These are phyloP conservation scores for Candida montana DNA, from an alignment of 805 yeast genomes.

Conservation along the genomic window DNA sequence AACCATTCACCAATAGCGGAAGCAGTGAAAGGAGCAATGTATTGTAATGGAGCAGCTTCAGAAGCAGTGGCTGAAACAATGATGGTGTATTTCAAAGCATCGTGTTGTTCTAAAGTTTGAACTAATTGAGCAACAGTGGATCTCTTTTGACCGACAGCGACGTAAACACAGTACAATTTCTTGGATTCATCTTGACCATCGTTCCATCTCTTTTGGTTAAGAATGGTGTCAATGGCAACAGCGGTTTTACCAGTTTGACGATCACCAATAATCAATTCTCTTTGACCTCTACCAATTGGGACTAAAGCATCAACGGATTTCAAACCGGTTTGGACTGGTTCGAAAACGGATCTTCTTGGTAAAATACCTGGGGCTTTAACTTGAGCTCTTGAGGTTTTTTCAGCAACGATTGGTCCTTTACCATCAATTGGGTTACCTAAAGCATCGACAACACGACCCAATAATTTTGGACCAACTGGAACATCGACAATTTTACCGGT, in stretches of 20 bases:
- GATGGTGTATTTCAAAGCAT: constrained; percentile 95
- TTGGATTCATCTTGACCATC: constrained; percentile 89
- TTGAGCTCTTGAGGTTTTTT: constrained; percentile 89
- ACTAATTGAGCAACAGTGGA: constrained; percentile 99
- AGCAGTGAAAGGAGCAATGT: constrained; percentile 99
- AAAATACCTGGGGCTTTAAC: constrained; percentile 99
- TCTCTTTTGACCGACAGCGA: constrained; percentile 99
- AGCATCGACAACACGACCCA: constrained; percentile 99
- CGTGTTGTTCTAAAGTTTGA: constrained; percentile 97
- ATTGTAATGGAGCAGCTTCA: constrained; percentile 99
- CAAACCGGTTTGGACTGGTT: constrained; percentile 99
- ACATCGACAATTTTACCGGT: constrained; percentile 99
- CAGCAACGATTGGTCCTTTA: constrained; percentile 94
- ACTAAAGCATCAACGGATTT: constrained; percentile 98
- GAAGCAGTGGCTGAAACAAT: constrained; percentile 99
- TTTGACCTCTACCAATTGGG: constrained; percentile 99
- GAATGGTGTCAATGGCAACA: constrained; percentile 95
- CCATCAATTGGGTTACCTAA: constrained; percentile 99
- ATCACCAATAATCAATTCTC: constrained; percentile 99
- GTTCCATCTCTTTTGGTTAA: constrained; percentile 99
- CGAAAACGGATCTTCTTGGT: constrained; percentile 97
- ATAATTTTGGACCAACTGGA: constrained; percentile 95
- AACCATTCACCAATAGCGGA: constrained; percentile 99
- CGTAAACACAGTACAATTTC: constrained; percentile 99
- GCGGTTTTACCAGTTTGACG: constrained; percentile 99